Conservation (phyloP, 2,329 filamentous ascomycete genomes). For the Claviceps monticola region DNA sequence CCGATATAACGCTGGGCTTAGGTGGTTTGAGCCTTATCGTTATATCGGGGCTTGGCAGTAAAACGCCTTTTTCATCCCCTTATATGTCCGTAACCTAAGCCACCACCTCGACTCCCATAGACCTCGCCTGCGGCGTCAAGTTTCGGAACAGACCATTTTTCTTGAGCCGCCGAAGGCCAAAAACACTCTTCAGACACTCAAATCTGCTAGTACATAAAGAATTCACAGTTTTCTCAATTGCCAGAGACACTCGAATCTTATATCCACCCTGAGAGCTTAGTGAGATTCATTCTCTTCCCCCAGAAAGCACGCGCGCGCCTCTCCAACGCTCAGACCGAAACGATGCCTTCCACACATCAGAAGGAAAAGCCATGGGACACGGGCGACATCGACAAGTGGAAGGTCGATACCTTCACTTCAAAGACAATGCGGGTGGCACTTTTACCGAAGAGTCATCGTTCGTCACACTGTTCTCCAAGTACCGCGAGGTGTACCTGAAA, state of each 20-base stretch:
- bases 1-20: no score
- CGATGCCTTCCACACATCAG: slow-evolving; percentile 79
- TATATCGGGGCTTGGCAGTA: neutral
- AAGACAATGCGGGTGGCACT: slow-evolving; percentile 75
- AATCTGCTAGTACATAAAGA: neutral
- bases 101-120: slow-evolving; percentile 42
- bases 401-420: slow-evolving; percentile 73
- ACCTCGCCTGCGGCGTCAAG: slow-evolving; percentile 14
- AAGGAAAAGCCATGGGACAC: slow-evolving; percentile 91
- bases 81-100: neutral
- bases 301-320: neutral
- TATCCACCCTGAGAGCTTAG: neutral
- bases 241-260: neutral
- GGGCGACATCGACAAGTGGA: slow-evolving; percentile 95
- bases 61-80: neutral
- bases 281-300: neutral
- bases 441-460: slow-evolving; percentile 93
- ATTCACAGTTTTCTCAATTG: neutral
- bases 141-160: neutral
- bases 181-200: neutral
- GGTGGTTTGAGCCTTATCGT: neutral
- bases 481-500: slow-evolving; percentile 85
- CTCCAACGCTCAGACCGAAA: slow-evolving; percentile 2
- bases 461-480: slow-evolving; percentile 79
- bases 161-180: neutral